Percentiles rank a stretch among this genome's conserved stretches.
Evolutionary conservation across 352 stramenopile genomes (phyloP).

Genomic region (Globisporangium megalacanthum): DNA sequence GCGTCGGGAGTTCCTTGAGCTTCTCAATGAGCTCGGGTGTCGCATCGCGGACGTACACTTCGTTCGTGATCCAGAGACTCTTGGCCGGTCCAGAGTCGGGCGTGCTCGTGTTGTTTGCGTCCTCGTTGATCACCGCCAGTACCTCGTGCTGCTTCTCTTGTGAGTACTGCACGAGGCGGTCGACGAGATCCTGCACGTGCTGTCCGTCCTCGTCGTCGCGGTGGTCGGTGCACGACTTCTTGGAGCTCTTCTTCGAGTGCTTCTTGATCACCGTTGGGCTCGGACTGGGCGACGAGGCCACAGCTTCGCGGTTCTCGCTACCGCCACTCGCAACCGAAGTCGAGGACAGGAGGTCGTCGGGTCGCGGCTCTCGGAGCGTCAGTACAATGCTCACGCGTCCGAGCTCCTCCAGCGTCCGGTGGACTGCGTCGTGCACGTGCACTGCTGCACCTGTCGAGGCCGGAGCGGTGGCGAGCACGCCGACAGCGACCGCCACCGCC

Average conservation of each 20-base stretch:
- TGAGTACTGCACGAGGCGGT: slow-evolving; percentile 22
- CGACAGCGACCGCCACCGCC: neutral
- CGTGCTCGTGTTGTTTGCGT: slow-evolving; percentile 9
- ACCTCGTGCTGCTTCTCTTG: slow-evolving; percentile 23
- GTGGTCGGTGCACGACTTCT: slow-evolving; percentile 7
- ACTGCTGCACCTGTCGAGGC: neutral
- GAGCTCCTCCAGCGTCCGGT: slow-evolving; percentile 13
- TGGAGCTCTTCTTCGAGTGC: neutral
- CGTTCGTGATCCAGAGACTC: slow-evolving; percentile 55
- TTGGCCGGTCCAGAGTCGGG: slow-evolving; percentile 5
- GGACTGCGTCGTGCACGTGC: slow-evolving; percentile 12
- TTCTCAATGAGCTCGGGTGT: slow-evolving; percentile 28
- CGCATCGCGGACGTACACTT: slow-evolving; percentile 29
- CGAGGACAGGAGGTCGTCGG: slow-evolving; percentile 13
- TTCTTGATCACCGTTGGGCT: neutral
- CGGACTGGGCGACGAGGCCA: slow-evolving; percentile 1
- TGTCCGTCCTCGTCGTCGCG: slow-evolving; percentile 8
- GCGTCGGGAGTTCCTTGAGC: slow-evolving; percentile 21
- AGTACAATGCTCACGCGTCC: slow-evolving; percentile 29
- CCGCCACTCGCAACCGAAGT: neutral
- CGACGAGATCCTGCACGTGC: slow-evolving; percentile 25
- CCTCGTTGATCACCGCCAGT: slow-evolving; percentile 18
- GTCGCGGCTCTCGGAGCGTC: slow-evolving; percentile 22
- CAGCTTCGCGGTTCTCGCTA: slow-evolving; percentile 2
- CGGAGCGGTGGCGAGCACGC: slow-evolving; percentile 1